These are phyloP conservation scores for Xerocomus nothofagi DNA, from an alignment of 1,284 basidiomycete genomes.

Conservation along the genomic window DNA sequence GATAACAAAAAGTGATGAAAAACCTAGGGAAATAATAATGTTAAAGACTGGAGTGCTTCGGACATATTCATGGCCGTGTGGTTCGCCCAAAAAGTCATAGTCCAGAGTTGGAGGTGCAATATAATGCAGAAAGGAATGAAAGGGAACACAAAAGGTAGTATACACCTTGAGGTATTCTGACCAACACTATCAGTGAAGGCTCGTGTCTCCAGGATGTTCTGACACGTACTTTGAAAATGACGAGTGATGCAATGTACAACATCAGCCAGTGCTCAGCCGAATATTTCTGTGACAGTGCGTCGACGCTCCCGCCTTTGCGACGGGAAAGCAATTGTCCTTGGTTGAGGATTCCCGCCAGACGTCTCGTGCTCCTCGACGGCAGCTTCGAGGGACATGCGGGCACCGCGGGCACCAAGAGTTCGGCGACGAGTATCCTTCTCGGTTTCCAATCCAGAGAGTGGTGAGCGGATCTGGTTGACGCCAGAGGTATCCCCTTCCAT, in stretches of 20 bases:
- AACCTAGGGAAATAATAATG: constrained; percentile 29
- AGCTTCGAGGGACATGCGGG: constrained; percentile 48
- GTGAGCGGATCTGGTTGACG: constrained; percentile 29
- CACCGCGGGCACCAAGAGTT: constrained; percentile 41
- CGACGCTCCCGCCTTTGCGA: constrained; percentile 44
- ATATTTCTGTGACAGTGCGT: constrained; percentile 52
- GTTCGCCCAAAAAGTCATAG: constrained; percentile 20
- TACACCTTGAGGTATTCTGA: constrained; percentile 31
- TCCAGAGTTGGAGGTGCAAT: constrained; percentile 27
- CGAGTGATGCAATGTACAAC: constrained; percentile 14
- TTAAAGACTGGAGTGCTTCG: constrained; percentile 31
- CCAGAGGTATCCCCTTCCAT: constrained; percentile 28
- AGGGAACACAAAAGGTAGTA: constrained; percentile 16
- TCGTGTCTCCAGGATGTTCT: not conserved
- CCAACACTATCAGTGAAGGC: constrained; percentile 1
- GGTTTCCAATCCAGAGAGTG: constrained; percentile 54
- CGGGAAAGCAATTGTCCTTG: constrained; percentile 39
- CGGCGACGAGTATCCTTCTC: constrained; percentile 48
- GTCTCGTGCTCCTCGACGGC: constrained; percentile 31
- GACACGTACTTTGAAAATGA: constrained; percentile 22
- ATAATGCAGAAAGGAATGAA: constrained; percentile 25
- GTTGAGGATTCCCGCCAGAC: constrained; percentile 31
- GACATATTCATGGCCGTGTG: constrained; percentile 8
- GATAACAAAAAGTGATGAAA: constrained; percentile 18
- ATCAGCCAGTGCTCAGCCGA: constrained; percentile 26